Conservation (phyloP, 768 basidiomycete species). For the Boletellus ananiceps region DNA sequence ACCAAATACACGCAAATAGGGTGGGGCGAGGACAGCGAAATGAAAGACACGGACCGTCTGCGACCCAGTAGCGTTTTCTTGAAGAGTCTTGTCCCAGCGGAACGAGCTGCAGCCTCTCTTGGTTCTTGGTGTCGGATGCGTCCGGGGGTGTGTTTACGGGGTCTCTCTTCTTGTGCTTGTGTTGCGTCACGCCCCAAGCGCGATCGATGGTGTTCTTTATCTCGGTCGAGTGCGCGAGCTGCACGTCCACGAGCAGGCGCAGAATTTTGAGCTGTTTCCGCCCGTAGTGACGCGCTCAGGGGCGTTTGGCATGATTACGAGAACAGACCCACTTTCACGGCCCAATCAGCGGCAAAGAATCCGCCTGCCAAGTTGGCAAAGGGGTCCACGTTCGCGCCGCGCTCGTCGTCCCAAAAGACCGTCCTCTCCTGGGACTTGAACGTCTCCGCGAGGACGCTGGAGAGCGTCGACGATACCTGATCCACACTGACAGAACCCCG, state of each 20-base stretch:
- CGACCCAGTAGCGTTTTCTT: slow-evolving; percentile 80
- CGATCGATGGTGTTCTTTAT: slow-evolving; percentile 74
- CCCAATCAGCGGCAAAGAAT: slow-evolving; percentile 79
- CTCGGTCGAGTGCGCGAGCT: slow-evolving; percentile 62
- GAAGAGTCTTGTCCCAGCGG: slow-evolving; percentile 76
- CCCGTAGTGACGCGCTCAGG: slow-evolving; percentile 27
- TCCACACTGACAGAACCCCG: slow-evolving; percentile 54
- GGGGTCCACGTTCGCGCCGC: slow-evolving; percentile 67
- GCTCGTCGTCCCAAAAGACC: slow-evolving; percentile 74
- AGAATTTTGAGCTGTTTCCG: slow-evolving; percentile 67
- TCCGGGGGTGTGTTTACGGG: slow-evolving; percentile 50
- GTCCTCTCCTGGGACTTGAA: slow-evolving; percentile 72
- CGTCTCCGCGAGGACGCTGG: slow-evolving; percentile 63
- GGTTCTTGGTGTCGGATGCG: slow-evolving; percentile 59
- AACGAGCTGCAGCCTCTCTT: slow-evolving; percentile 56
- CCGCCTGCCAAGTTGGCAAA: slow-evolving; percentile 62
- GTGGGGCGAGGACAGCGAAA: slow-evolving; percentile 30
- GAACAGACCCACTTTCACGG: slow-evolving; percentile 61
- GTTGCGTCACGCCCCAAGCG: slow-evolving; percentile 81
- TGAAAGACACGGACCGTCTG: slow-evolving; percentile 75
- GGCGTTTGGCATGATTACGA: slow-evolving; percentile 22
- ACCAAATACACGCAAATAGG: slow-evolving; percentile 76
- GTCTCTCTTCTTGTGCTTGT: slow-evolving; percentile 81
- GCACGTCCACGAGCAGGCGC: slow-evolving; percentile 81
- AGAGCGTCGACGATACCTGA: slow-evolving; percentile 75